Percentiles rank a stretch among this genome's conserved stretches.
phyloP scores from a whole-genome alignment of 306 rosid species.

The Vigna mungo region DNA sequence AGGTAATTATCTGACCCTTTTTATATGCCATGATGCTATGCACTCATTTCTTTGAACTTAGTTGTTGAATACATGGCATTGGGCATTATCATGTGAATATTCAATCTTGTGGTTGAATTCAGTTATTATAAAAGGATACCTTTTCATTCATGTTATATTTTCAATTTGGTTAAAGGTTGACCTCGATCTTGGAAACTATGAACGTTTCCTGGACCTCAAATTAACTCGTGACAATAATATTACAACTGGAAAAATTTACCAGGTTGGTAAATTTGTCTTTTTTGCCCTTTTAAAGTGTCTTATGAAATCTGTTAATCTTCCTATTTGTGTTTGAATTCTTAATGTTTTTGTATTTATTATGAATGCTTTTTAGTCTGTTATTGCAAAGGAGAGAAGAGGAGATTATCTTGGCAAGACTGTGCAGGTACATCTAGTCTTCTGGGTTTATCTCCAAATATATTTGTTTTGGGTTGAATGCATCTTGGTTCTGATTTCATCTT shows the following conservation, averaged over 20 bases:
- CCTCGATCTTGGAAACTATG: conserved; percentile 90
- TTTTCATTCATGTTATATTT: conserved; percentile 24
- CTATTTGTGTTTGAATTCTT: conserved; percentile 15
- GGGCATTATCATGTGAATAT: neutral
- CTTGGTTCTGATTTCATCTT: conserved; percentile 43
- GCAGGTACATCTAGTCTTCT: conserved; percentile 38
- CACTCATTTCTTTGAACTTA: conserved; percentile 11
- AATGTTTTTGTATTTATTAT: conserved; percentile 24
- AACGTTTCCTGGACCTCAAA: conserved; percentile 74
- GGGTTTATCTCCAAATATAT: conserved; percentile 3
- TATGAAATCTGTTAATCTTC: neutral
- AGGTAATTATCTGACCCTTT: conserved; percentile 54
- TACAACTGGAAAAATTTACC: conserved; percentile 81
- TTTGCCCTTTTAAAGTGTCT: neutral
- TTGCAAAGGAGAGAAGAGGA: conserved; percentile 78
- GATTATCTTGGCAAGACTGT: conserved; percentile 79
- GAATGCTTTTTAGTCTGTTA: conserved; percentile 61
- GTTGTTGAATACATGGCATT: neutral
- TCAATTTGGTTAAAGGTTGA: conserved; percentile 67
- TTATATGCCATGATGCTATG: conserved; percentile 1
- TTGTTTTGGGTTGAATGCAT: conserved; percentile 2
- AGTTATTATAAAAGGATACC: conserved; percentile 12
- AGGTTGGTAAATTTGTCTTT: conserved; percentile 48
- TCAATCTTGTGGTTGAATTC: conserved; percentile 18
- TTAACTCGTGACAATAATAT: conserved; percentile 72